These are phyloP conservation scores for Rosa multiflora DNA, from an alignment of 306 rosid genomes.

Conservation along the genomic window DNA sequence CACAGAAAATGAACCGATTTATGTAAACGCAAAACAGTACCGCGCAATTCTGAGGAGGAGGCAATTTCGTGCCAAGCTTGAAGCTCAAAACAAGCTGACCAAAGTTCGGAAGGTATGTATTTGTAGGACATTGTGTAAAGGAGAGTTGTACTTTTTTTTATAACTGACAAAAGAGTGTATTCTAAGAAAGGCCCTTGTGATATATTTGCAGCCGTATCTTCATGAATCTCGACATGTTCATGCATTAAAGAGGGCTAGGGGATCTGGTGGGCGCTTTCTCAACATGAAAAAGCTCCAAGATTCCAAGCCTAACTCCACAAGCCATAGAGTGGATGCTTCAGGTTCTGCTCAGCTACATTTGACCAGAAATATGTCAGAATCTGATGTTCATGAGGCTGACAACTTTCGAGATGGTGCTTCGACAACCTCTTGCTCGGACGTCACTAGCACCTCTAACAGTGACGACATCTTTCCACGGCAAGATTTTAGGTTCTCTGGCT, in stretches of 20 bases:
- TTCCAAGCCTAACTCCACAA: slow-evolving; percentile 23
- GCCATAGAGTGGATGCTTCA: slow-evolving; percentile 27
- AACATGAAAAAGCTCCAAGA: slow-evolving; percentile 44
- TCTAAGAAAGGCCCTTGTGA: slow-evolving; percentile 9
- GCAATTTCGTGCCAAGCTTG: slow-evolving; percentile 39
- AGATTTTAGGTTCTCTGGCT: slow-evolving; percentile 46
- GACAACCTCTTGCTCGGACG: slow-evolving; percentile 35
- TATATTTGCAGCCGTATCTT: slow-evolving; percentile 64
- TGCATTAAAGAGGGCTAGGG: slow-evolving; percentile 72
- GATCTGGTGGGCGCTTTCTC: slow-evolving; percentile 72
- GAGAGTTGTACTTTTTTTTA: background rate
- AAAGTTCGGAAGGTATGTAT: slow-evolving; percentile 30
- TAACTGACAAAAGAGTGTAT: background rate
- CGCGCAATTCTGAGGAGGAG: slow-evolving; percentile 36
- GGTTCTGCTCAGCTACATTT: slow-evolving; percentile 27
- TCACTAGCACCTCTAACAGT: slow-evolving; percentile 31
- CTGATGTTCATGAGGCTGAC: slow-evolving; percentile 31
- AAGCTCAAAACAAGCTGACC: slow-evolving; percentile 39
- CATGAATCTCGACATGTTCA: slow-evolving; percentile 76
- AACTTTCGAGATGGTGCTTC: slow-evolving; percentile 37
- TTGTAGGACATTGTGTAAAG: background rate
- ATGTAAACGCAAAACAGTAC: slow-evolving; percentile 41
- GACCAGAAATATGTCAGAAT: slow-evolving; percentile 29
- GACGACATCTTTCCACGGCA: slow-evolving; percentile 33
- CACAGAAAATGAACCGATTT: slow-evolving; percentile 44